Evolutionary conservation across 768 basidiomycete species (phyloP), one percentile per base, ranked within the genome.

Genomic region (Amanita polypyramis): DNA sequence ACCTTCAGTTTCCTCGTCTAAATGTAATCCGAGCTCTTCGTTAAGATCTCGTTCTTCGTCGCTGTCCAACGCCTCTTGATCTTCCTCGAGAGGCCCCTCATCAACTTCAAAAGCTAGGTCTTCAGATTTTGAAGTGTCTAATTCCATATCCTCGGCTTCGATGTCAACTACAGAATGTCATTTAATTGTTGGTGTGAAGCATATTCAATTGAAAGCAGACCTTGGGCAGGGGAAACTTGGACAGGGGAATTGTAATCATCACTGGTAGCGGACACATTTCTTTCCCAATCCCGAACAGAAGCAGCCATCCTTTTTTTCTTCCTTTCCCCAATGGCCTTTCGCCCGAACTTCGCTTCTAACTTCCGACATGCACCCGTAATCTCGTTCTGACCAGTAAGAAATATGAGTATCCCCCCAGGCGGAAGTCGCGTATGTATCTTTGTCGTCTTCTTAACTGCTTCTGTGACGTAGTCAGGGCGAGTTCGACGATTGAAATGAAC

Each of bases 311-410:
- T 59, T 53, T 55, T 49, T 59, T 68, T 55, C 60, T 71, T 55
- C 65, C 75, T 76, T 42, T 68, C 70, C 45, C 76, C 69, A 25
- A 88, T 63, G 6, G 80, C 80, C 58, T 77, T 82, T 47, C 61
- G 59, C 1, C 91, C 80, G 58, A 85, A 97, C 57, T 72, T 79
- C 38, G 77, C 76, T 58, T 94, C 86, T 44, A 99, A 64, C 58
- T 79, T 83, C 57, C 77, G 73, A 60, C 90, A 94, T 2, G 96
- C 78, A 2, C 85, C 84, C 11, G 73, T 71, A 55, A 99, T 98
- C 66, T 99, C 96, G 52, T 89, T 88, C 64, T 97, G 95, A 17
- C 96, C 96, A 0, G 96, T 98, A 54, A 98, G 68, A 62, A 96
- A 96, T 41, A 95, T 79, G 42, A 99, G 72, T 30, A 99, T 84